Evolutionary conservation across 2,329 filamentous ascomycete species (phyloP).

Genomic region (Apiospora koreana): DNA sequence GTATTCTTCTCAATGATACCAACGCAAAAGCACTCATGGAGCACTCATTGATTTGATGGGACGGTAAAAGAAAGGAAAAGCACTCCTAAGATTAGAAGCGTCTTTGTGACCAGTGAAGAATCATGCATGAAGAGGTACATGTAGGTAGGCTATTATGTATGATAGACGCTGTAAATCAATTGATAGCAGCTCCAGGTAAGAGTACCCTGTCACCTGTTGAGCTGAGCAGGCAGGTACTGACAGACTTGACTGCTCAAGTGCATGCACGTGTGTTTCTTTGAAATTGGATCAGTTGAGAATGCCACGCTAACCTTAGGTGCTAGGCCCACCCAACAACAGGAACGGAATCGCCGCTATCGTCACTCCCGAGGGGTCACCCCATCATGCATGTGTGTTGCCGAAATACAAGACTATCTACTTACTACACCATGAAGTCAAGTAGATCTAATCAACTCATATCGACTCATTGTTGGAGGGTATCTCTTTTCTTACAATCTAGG

Average conservation of each 20-base stretch:
- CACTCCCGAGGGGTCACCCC: background rate
- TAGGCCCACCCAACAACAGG: background rate
- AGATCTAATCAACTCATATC: background rate
- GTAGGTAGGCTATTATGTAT: too few relatives aligned
- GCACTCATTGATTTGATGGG: background rate
- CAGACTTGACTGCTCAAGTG: too few relatives aligned
- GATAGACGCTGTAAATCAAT: too few relatives aligned
- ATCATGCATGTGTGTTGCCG: too few relatives aligned
- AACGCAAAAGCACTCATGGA: slow-evolving; percentile 3
- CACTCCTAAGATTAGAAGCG: background rate
- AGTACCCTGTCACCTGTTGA: too few relatives aligned
- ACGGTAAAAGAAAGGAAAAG: background rate
- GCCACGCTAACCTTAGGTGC: too few relatives aligned
- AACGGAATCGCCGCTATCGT: background rate
- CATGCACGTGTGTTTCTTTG: background rate
- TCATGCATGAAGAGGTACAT: background rate
- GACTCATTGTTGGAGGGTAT: background rate
- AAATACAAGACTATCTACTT: too few relatives aligned
- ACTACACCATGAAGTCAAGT: too few relatives aligned
- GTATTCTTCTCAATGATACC: background rate
- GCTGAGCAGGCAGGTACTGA: background rate
- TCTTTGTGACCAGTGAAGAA: background rate
- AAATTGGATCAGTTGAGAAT: background rate
- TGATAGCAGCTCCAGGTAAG: too few relatives aligned
- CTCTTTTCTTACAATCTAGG: background rate